A percentile compares a stretch with the other conserved stretches of the same genome.
Evolutionary conservation across 2,329 filamentous ascomycete species (phyloP).

Genomic region (Domatiomyces globalis): DNA sequence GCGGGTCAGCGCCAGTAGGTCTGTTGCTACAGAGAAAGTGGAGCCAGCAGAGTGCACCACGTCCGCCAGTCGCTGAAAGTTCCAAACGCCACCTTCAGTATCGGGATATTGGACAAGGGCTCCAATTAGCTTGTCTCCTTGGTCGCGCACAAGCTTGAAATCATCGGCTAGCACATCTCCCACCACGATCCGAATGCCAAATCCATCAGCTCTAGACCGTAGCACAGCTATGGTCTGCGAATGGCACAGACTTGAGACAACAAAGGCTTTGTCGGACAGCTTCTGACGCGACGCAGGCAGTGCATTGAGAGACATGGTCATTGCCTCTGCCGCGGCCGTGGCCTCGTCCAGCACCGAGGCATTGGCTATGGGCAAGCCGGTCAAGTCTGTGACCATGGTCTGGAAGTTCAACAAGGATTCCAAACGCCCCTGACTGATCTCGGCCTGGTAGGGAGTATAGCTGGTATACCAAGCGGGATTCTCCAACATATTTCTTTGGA

Average conservation of each 20-base stretch:
- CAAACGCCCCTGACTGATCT: slow-evolving; percentile 88
- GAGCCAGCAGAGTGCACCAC: slow-evolving; percentile 63
- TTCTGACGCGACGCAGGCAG: slow-evolving; percentile 59
- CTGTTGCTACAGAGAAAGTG: slow-evolving; percentile 76
- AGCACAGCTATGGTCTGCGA: slow-evolving; percentile 77
- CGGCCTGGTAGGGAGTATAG: slow-evolving; percentile 92
- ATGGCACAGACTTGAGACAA: slow-evolving; percentile 71
- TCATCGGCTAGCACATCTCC: slow-evolving; percentile 56
- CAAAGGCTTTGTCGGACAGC: slow-evolving; percentile 61
- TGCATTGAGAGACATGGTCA: slow-evolving; percentile 78
- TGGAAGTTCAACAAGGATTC: slow-evolving; percentile 93
- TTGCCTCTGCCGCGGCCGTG: slow-evolving; percentile 85
- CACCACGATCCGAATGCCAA: slow-evolving; percentile 65
- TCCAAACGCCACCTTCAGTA: slow-evolving; percentile 63
- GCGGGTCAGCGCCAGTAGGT: slow-evolving; percentile 72
- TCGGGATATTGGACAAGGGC: slow-evolving; percentile 93
- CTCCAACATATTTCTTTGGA: slow-evolving; percentile 84
- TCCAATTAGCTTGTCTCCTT: slow-evolving; percentile 72
- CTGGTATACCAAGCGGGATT: slow-evolving; percentile 95
- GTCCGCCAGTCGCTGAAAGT: slow-evolving; percentile 61
- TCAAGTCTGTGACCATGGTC: slow-evolving; percentile 79
- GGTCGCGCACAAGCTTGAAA: slow-evolving; percentile 51
- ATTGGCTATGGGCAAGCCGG: slow-evolving; percentile 74
- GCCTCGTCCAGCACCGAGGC: slow-evolving; percentile 82
- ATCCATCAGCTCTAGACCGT: slow-evolving; percentile 74